Base-by-base conservation (phyloP, 345 rosid genomes). In the Mallotus nudiflorus region DNA sequence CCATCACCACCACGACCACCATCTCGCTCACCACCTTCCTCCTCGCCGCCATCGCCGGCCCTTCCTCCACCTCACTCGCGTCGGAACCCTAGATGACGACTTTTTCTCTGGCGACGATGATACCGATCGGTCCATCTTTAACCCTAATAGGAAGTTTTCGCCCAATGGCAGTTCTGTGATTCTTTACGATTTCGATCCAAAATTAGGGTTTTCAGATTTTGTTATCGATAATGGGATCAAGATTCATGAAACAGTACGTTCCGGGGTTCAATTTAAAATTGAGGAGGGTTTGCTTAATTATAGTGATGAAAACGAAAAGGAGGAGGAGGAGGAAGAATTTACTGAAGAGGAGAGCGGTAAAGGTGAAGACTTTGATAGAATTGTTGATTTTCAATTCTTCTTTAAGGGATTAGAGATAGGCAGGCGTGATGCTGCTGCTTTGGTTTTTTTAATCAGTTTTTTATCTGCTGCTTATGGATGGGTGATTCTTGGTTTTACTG, bases 391-490 rank as follows among this genome's bases (percentile, higher is more conserved):
- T 73, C 88, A 82, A 40, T 69, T 87, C 73, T 78, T 91, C 28
- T 68, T 89, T 3, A 93, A 82, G 73, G 91, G 94, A 16, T 76
- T 93, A 56, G 94, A 82, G 82, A 57, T 90, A 22, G 96, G 93
- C 20, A 83, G 81, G 15, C 87, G 82, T 1, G 98, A 91, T 55
- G 89, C 91, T 0, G 89, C 90, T 10, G 81, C 93, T 18, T 76
- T 94, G 76, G 84, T 88, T 62, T 85, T 85, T 64, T 79, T 94
- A 12, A 86, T 90, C 54, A 91, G 88, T 75, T 88, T 90, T 68
- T 66, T 94, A 53, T 90, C 95, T 29, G 92, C 92, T 5, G 95
- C 97, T 35, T 94, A 94, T 79, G 97, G 97, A 9, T 91, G 95
- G 96, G 92, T 90, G 76, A 87, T 94, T 80, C 81, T 94, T 46